Conservation (phyloP, 2,329 filamentous ascomycete genomes). For the Sporothrix variecibatus region DNA sequence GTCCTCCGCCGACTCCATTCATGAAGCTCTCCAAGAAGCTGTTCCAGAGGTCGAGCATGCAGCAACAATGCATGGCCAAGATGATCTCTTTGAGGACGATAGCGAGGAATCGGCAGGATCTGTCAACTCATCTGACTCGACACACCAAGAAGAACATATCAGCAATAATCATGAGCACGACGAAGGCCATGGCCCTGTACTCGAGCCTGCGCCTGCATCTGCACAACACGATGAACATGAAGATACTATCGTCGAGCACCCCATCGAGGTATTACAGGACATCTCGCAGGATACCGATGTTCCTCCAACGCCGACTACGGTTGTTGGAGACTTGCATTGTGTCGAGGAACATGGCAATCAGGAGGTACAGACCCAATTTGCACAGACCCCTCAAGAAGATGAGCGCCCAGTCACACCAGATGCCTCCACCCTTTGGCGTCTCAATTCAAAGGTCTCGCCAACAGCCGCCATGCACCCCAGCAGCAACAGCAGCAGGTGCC, state of each 20-base stretch:
- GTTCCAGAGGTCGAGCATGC: conserved; percentile 34
- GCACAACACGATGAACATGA: neutral
- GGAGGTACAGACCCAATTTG: neutral
- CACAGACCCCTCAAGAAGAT: neutral
- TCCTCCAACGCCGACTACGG: conserved; percentile 23
- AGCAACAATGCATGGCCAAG: conserved; percentile 40
- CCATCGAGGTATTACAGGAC: neutral
- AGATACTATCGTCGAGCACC: too few species aligned
- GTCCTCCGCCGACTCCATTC: neutral
- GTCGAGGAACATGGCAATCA: neutral
- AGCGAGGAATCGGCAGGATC: conserved; percentile 23
- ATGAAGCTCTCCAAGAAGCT: neutral
- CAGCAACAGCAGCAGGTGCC: neutral
- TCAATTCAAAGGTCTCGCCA: conserved; percentile 33
- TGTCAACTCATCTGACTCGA: neutral
- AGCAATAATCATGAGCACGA: neutral
- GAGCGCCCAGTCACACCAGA: conserved; percentile 2
- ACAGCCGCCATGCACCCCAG: conserved; percentile 34
- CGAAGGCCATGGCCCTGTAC: neutral
- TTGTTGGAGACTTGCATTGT: neutral
- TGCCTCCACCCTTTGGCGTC: neutral
- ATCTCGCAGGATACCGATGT: neutral
- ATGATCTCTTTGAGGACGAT: conserved; percentile 39
- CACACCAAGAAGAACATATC: neutral
- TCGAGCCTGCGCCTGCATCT: neutral